Evolutionary conservation across 345 rosid genomes (phyloP), one percentile per base, ranked within the genome.

Genomic region (Carallia pectinifolia): DNA sequence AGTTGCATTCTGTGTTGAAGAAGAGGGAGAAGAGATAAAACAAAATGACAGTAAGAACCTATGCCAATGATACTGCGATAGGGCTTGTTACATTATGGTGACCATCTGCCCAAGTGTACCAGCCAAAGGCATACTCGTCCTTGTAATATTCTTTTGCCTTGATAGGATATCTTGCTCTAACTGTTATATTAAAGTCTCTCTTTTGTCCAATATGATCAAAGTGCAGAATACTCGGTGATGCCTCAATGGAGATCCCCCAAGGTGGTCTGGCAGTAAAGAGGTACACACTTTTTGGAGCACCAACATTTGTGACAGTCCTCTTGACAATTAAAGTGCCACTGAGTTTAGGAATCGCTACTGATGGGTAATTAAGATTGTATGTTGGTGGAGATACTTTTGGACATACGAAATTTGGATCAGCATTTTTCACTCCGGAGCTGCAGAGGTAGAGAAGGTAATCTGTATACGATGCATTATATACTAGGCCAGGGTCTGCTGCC

Each of bases 401-500:
- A 62, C 93, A 89, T 47, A 40, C 74, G 64, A 77, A 80, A 65
- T 61, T 67, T 2, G 74, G 71, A 69, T 77, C 78, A 5, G 71
- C 30, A 2, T 71, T 1, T 6, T 62, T 72, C 1, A 70, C 8
- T 6, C 81, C 76, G 2, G 50, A 40, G n/a, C 81, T 78, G 81
- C 98, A 90, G 6, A 88, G 77, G 66, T 90, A 86, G 23, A 68
- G 78, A 58, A 83, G 68, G 71, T 91, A 91, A 65, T 87, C 92
- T 17, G 56, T 48, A 65, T 80, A 83, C 0, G 93, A 81, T 66
- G 91, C 85, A 31, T 90, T 89, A 4, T 94, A 94, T 50, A 91
- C 83, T 13, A 94, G 88, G 62, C 97, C 98, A 10, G 97, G 98
- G 65, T 88, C 93, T 0, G 83, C 87, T 8, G 95, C 91, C 68